Base-by-base conservation (phyloP, 164 flowering plant genomes). In the Buxus sempervirens region DNA sequence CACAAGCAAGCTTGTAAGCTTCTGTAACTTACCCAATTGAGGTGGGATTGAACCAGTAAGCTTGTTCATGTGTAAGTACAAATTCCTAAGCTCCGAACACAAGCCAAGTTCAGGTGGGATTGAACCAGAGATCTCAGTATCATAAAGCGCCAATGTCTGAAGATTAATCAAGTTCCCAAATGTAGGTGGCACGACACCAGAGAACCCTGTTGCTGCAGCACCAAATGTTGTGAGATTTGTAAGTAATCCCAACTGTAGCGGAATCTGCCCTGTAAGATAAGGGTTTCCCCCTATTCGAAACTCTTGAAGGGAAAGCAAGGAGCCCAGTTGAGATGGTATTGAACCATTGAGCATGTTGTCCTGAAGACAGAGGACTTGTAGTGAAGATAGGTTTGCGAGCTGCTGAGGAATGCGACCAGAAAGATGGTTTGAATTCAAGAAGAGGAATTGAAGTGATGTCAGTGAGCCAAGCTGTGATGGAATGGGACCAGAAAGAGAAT, bases 281-380 rank as follows among this genome's bases (percentile, higher is more conserved):
- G 91, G 95, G 56, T 96, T 96, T 0, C 99, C 99, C 1, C 99
- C 99, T 22, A 91, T 58, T 22, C 99, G 78, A 27, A 96, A 79
- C 85, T 88, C 84, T 68, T 90, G 96, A 27, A 96, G 88, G 2
- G 93, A 83, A 13, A 66, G 5, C 58, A 95, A 66, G 36, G 86
- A 80, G 54, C 98, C 99, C 23, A 95, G 49, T 24, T 88, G 84
- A 0, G 81, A 71, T 0, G 99, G 97, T 3, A 95, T 83, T 4
- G 96, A 81, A n/a, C 94, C 94, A 68, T 91, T 90, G 0, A 95
- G 61, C 49, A 79, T 73, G 76, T 95, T 95, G 73, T 95, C 99
- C 75, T 92, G 97, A 9, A 96, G 78, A 60, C 96, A 90, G 22
- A 96, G 84, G 26, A 85, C 81, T 76, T 88, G 89, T 5, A 96